phyloP scores from a whole-genome alignment of 352 stramenopile genomes.

The Pilasporangium apinafurcum region DNA sequence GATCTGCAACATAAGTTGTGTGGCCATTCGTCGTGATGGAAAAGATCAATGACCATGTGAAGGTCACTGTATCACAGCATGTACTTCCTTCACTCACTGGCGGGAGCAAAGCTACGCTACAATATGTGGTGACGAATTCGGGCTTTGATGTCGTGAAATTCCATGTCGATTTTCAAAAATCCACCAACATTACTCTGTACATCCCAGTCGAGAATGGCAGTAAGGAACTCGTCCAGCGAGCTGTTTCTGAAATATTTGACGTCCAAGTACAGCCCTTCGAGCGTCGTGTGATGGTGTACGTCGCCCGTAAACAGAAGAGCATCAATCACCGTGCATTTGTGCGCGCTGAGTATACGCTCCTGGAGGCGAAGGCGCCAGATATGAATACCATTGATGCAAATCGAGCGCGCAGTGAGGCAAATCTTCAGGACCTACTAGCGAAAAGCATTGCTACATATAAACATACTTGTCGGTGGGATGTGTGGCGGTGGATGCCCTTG shows the following conservation, averaged over 20 bases:
- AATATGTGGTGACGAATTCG: constrained; percentile 39
- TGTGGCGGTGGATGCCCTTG: constrained; percentile 1
- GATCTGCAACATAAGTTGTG: neutral
- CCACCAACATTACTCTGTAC: constrained; percentile 22
- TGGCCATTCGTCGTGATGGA: constrained; percentile 4
- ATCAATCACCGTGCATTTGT: constrained; percentile 27
- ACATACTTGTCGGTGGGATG: constrained; percentile 4
- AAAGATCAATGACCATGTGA: constrained; percentile 21
- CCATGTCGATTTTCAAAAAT: constrained; percentile 36
- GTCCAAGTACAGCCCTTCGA: constrained; percentile 29
- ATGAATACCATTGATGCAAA: constrained; percentile 2
- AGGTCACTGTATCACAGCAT: constrained; percentile 18
- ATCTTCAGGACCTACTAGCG: neutral
- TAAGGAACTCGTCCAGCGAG: neutral
- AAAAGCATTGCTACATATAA: neutral
- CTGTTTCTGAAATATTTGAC: constrained; percentile 6
- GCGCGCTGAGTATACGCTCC: constrained; percentile 25
- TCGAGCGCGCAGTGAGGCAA: neutral
- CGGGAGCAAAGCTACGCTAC: constrained; percentile 11
- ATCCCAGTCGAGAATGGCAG: constrained; percentile 1
- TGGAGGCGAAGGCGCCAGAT: neutral
- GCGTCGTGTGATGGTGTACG: constrained; percentile 17
- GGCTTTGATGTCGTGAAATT: constrained; percentile 27
- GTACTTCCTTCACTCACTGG: constrained; percentile 1
- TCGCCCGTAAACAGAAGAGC: constrained; percentile 19